Evolutionary conservation across 2,329 filamentous ascomycete species (phyloP).

Genomic region (Metarhizium guizhouense): DNA sequence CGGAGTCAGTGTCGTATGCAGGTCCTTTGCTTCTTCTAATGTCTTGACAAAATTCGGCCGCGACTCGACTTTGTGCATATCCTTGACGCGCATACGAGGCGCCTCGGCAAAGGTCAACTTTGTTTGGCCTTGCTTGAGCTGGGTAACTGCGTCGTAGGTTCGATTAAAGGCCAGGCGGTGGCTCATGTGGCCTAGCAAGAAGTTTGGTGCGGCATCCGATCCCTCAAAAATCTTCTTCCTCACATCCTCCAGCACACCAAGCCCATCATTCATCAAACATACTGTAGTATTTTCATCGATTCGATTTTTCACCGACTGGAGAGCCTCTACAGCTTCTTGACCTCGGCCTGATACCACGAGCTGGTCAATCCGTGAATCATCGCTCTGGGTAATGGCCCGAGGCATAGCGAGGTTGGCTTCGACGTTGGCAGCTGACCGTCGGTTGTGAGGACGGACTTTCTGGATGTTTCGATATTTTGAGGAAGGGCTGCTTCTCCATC

Average conservation of each 20-base stretch:
- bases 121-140: constrained; percentile 24
- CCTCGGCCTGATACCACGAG: constrained; percentile 55
- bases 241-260: constrained; percentile 75
- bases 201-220: constrained; percentile 56
- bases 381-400: constrained; percentile 10
- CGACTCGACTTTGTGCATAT: constrained; percentile 10
- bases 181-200: constrained; percentile 60
- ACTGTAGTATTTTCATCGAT: constrained; percentile 62
- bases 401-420: constrained; percentile 14
- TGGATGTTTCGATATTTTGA: constrained; percentile 24
- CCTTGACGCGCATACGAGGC: constrained; percentile 9
- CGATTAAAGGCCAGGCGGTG: constrained; percentile 36
- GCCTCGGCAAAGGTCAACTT: constrained; percentile 18
- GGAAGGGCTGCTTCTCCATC: constrained; percentile 15
- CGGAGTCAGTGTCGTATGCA: constrained; percentile 13
- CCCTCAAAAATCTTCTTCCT: constrained; percentile 64
- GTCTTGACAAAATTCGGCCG: constrained; percentile 14
- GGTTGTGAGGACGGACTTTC: constrained; percentile 11
- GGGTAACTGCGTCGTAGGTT: constrained; percentile 27
- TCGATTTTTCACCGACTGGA: constrained; percentile 54
- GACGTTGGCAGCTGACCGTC: constrained; percentile 9
- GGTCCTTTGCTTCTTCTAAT: constrained; percentile 12
- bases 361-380: constrained; percentile 53
- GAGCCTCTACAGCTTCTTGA: constrained; percentile 46
- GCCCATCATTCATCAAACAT: constrained; percentile 69